These are phyloP conservation scores for Bipolaris sorokiniana DNA, from an alignment of 2,329 filamentous ascomycete genomes.

Conservation along the genomic window DNA sequence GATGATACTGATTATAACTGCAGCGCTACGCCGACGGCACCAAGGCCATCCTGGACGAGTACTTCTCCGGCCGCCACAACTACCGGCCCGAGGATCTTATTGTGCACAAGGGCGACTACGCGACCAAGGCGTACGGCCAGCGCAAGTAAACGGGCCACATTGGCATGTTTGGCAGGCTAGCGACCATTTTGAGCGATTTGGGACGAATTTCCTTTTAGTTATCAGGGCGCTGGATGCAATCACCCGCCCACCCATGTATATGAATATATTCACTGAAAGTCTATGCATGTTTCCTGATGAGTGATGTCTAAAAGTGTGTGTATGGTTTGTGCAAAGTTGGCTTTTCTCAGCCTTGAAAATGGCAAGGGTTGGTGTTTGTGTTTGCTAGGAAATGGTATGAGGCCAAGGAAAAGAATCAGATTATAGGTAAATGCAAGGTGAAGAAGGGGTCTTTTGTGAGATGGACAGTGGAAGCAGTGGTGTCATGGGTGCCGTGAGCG, in stretches of 20 bases:
- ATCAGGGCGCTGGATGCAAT: conserved; percentile 20
- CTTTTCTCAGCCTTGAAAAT: background rate
- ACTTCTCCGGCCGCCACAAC: conserved; percentile 85
- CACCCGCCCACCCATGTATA: conserved; percentile 30
- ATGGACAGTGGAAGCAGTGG: background rate
- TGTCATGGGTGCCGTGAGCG: conserved; percentile 24
- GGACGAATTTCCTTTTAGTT: conserved; percentile 26
- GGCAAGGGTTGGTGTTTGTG: background rate
- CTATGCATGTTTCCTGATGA: background rate
- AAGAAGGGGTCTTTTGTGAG: background rate
- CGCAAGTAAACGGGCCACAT: conserved; percentile 57
- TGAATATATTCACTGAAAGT: conserved; percentile 33
- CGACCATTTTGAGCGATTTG: conserved; percentile 22
- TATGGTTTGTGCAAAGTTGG: background rate
- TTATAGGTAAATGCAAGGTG: background rate
- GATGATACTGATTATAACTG: conserved; percentile 11
- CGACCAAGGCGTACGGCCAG: conserved; percentile 91
- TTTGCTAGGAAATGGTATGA: background rate
- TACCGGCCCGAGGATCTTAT: conserved; percentile 92
- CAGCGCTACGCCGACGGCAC: conserved; percentile 76
- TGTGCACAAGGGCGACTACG: conserved; percentile 87
- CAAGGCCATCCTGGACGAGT: conserved; percentile 89
- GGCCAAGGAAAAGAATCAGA: background rate
- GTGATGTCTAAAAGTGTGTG: background rate
- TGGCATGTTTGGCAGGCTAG: conserved; percentile 2